Evolutionary conservation across 2,329 filamentous ascomycete species (phyloP).

Genomic region (Penicillium sp.): DNA sequence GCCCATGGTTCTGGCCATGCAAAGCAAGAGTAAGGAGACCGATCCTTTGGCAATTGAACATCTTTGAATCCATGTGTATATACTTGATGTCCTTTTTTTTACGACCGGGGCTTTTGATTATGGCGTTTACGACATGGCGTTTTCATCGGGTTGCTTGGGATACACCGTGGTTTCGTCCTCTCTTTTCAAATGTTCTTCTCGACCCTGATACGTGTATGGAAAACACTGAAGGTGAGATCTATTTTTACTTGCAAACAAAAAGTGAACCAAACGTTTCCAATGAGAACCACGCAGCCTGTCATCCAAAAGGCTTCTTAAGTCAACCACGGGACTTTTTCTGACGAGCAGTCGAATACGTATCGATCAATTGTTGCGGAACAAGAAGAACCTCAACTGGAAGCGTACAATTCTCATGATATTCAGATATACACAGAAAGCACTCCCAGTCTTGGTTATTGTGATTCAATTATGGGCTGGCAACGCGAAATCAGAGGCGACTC

Average conservation of each 20-base stretch:
- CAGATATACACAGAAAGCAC: too few relatives aligned
- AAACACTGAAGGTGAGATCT: neutral
- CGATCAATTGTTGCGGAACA: too few relatives aligned
- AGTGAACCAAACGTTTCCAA: neutral
- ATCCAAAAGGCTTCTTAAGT: too few relatives aligned
- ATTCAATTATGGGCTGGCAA: too few relatives aligned
- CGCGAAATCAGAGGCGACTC: neutral
- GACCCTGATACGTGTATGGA: neutral
- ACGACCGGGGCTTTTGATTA: neutral
- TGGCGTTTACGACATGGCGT: slow-evolving; percentile 10
- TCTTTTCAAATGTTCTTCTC: neutral
- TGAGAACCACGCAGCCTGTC: neutral
- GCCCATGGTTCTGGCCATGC: slow-evolving; percentile 16
- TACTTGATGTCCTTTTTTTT: slow-evolving; percentile 1
- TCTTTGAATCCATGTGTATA: neutral
- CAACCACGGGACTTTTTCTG: too few relatives aligned
- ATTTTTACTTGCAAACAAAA: neutral
- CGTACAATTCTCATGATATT: too few relatives aligned
- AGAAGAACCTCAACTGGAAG: too few relatives aligned
- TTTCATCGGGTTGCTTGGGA: neutral
- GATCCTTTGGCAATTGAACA: neutral
- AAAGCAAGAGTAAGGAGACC: slow-evolving; percentile 3
- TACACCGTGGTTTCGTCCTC: neutral
- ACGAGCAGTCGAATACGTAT: too few relatives aligned
- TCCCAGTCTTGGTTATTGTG: too few relatives aligned